A percentile compares a stretch with the other conserved stretches of the same genome.
Evolutionary conservation across 768 basidiomycete genomes (phyloP).

Genomic region (Chlorophyllum brunneum): DNA sequence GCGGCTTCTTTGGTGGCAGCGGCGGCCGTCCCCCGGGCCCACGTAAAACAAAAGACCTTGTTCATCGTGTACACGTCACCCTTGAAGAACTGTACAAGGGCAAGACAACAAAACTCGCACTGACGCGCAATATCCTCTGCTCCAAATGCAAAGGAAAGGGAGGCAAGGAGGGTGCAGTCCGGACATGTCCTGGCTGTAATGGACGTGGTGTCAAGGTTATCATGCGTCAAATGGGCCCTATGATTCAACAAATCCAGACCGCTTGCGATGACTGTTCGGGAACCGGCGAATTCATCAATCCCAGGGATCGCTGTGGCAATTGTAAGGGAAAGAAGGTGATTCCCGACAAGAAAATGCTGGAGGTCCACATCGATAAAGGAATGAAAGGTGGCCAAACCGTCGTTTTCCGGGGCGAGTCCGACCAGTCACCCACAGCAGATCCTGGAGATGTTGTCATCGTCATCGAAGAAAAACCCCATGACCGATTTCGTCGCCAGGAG

Average conservation of each 20-base stretch:
- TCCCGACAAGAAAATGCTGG: conserved; percentile 93
- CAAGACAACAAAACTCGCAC: conserved; percentile 95
- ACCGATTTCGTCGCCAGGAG: conserved; percentile 82
- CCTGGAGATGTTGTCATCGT: conserved; percentile 95
- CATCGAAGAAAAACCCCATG: conserved; percentile 90
- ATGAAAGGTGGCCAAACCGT: conserved; percentile 95
- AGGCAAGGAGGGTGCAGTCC: conserved; percentile 95
- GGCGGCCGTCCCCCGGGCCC: conserved; percentile 69
- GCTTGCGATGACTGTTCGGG: conserved; percentile 91
- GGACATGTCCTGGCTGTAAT: conserved; percentile 68
- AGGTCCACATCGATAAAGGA: conserved; percentile 97
- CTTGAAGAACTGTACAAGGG: conserved; percentile 99
- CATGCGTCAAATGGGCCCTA: conserved; percentile 96
- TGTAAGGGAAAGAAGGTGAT: conserved; percentile 96
- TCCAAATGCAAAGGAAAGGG: conserved; percentile 93
- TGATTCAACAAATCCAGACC: conserved; percentile 99
- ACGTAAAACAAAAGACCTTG: conserved; percentile 96
- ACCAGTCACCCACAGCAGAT: conserved; percentile 83
- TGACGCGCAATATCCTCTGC: conserved; percentile 95
- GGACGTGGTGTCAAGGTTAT: conserved; percentile 91
- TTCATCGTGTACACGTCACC: conserved; percentile 94
- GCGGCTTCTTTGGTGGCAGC: conserved; percentile 73
- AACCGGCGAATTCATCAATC: conserved; percentile 92
- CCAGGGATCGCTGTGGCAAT: conserved; percentile 84
- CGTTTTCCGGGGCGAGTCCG: conserved; percentile 85